These are phyloP conservation scores for Durotheca rogersii DNA, from an alignment of 495 filamentous ascomycete genomes.

Conservation along the genomic window DNA sequence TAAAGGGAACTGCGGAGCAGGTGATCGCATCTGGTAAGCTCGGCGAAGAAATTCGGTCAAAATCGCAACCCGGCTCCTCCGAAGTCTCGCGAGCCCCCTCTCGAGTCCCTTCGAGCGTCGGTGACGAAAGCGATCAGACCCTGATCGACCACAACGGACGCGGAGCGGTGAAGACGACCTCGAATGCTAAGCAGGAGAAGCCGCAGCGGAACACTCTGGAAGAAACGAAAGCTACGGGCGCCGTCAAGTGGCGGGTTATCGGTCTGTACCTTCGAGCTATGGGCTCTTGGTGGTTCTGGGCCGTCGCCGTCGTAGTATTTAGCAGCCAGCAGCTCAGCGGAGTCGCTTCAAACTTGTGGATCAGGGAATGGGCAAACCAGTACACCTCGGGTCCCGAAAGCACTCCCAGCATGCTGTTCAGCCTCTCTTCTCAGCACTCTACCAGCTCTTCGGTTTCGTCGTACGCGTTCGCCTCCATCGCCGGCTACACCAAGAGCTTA, in stretches of 20 bases:
- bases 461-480: conserved; percentile 39
- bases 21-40: conserved; percentile 82
- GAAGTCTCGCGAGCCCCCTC: conserved; percentile 68
- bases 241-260: conserved; percentile 83
- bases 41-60: conserved; percentile 72
- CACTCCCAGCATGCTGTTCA: conserved; percentile 31
- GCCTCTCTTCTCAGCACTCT: conserved; percentile 39
- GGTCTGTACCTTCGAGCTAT: conserved; percentile 81
- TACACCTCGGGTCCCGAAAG: conserved; percentile 43
- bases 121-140: conserved; percentile 52
- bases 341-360: conserved; percentile 90
- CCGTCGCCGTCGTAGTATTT: conserved; percentile 70
- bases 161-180: conserved; percentile 29
- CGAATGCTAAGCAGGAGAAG: conserved; percentile 45
- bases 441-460: conserved; percentile 24
- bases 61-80: conserved; percentile 67
- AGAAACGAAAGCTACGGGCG: conserved; percentile 78
- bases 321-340: conserved; percentile 76
- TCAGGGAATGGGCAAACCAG: conserved; percentile 77
- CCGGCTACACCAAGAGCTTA: conserved; percentile 34
- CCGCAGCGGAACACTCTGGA: conserved; percentile 56
- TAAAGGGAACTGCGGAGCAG: conserved; percentile 73
- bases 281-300: conserved; percentile 96
- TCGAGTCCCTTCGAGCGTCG: conserved; percentile 68
- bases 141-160: conserved; percentile 46